Base-by-base conservation (phyloP, 306 rosid genomes). In the Rubus parviflorus region DNA sequence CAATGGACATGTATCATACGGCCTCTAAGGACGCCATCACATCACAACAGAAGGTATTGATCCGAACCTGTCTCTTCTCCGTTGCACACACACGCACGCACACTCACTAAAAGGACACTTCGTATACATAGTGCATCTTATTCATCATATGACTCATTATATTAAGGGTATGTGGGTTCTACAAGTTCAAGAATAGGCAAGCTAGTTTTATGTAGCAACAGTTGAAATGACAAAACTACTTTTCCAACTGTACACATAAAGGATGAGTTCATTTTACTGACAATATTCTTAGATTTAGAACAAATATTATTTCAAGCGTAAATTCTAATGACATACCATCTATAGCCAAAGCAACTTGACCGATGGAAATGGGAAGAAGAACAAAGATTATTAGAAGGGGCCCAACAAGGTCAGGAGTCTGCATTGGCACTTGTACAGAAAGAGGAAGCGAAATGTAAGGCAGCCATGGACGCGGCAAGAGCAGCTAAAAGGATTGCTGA, bases 1-100 rank as follows among this genome's bases (percentile, higher is more conserved):
- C 97, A 20, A 91, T 91, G 96, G 98, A 91, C 30, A 79, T 91
- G 93, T 93, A 91, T 60, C 91, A 87, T 62, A 54, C 97, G n/a
- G 98, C 97, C 47, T 91, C 96, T 87, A 87, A 82, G 86, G 96
- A 89, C 83, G 96, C 91, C 38, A 77, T 87, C 37, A 78, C 83
- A 12, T 95, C 98, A 20, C 82, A 87, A 80, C 86, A 88, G 60
- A 88, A 84, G 93, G 96, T 93, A 74, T 22, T 60, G 43, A 47
- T 9, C 5, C 35, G 30, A 20, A 60, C 38, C 37, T 10, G 7
- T 25, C 7, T 11, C 40, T 25, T 60, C 17, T 60, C 40, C 25
- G 37, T 58, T 9, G 62, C 30, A 22, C 14, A 23, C 14, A 12
- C 6, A 60, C 65, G 22, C 37, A 22, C 6, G 10, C 7, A 20